Base-by-base conservation (phyloP, 306 rosid genomes). In the Quercus agrifolia region DNA sequence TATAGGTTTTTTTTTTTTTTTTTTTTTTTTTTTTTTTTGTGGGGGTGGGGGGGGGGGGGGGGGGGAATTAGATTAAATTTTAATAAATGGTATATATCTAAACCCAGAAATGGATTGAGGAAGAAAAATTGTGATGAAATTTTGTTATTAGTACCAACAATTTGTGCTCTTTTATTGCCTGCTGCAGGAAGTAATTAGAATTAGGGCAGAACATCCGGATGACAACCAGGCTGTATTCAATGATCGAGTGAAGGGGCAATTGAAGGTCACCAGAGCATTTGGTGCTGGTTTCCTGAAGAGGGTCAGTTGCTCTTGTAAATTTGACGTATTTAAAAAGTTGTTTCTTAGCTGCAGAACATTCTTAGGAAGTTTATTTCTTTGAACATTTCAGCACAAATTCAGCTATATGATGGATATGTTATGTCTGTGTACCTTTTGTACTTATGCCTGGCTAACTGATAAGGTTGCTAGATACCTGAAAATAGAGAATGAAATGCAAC, bases 221-320 rank as follows among this genome's bases (percentile, higher is more conserved):
- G 93, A 90, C 77, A 78, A 77, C 78, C 89, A 87, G 80, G 86
- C 91, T 77, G 35, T 90, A 57, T 80, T 78, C 0, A 87, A 90
- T 76, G 93, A 87, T 78, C 82, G 93, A 82, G 93, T 90, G 76
- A 90, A 90, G 76, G 93, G 91, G 31, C 91, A 87, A 73, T 82
- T 90, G 79, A 90, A 90, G 83, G 93, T 90, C 64, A 90, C 90
- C 78, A 85, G 91, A 80, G 93, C 93, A 21, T 90, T 90, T 74
- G 93, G 93, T 73, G 93, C 93, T 56, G 93, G 93, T 25, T 90
- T 90, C 83, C 69, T 90, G 83, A 90, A 90, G 86, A 85, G 83
- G 91, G 93, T 90, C 81, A 90, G 88, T 83, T 84, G 83, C 78
- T 77, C 70, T 79, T 77, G 59, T 75, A 80, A 82, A 85, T 81